Evolutionary conservation across 2,329 filamentous ascomycete genomes (phyloP).

Genomic region (Hymenoscyphus infarciens): DNA sequence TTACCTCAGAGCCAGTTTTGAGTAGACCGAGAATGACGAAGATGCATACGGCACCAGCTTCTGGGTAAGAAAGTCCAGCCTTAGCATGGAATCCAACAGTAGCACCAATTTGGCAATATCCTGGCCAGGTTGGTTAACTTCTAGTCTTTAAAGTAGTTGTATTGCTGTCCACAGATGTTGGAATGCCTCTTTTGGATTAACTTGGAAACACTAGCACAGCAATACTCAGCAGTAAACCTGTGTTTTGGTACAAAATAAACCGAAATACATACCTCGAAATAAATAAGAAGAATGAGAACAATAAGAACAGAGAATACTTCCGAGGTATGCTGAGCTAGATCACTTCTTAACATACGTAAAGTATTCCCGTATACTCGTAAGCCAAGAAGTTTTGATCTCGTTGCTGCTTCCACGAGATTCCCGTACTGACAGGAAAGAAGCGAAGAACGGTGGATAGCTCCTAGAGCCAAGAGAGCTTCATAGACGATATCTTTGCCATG

Average conservation of each 20-base stretch:
- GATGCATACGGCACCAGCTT: slow-evolving; percentile 21
- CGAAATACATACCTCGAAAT: slow-evolving; percentile 21
- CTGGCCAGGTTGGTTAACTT: slow-evolving; percentile 10
- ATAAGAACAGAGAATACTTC: slow-evolving; percentile 16
- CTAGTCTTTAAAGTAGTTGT: slow-evolving; percentile 18
- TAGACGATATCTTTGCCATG: slow-evolving; percentile 24
- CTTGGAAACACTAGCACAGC: slow-evolving; percentile 19
- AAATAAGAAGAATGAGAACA: slow-evolving; percentile 21
- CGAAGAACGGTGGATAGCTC: slow-evolving; percentile 22
- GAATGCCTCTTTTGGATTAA: slow-evolving; percentile 21
- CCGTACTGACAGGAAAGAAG: slow-evolving; percentile 18
- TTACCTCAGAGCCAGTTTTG: slow-evolving; percentile 14
- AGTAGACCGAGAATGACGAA: slow-evolving; percentile 19
- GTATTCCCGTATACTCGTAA: slow-evolving; percentile 20
- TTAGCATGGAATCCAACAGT: slow-evolving; percentile 21
- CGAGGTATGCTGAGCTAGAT: slow-evolving; percentile 6
- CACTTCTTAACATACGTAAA: slow-evolving; percentile 14
- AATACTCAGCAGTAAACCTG: too few relatives aligned
- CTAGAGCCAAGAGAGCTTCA: slow-evolving; percentile 23
- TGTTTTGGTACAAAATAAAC: too few relatives aligned
- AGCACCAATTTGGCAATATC: slow-evolving; percentile 17
- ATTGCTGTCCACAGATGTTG: slow-evolving; percentile 24
- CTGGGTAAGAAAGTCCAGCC: slow-evolving; percentile 23
- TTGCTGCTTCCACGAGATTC: slow-evolving; percentile 12
- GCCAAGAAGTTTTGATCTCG: slow-evolving; percentile 19